phyloP scores from a whole-genome alignment of 306 rosid species.

The Herpetospermum pedunculosum region DNA sequence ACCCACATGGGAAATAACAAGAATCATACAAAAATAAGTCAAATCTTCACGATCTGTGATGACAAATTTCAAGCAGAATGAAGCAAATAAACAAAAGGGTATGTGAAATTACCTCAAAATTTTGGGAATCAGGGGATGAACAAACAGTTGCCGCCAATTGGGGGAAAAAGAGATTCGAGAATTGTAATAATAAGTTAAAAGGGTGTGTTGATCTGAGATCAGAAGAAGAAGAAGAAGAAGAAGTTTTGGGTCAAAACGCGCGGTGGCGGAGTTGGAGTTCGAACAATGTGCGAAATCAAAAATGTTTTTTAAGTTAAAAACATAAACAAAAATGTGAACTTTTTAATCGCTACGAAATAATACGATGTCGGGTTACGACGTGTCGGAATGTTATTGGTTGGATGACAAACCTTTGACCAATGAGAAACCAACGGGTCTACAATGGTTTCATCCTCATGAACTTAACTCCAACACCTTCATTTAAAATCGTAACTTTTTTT shows the following conservation, averaged over 20 bases:
- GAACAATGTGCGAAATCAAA: background rate
- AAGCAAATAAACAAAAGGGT: background rate
- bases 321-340: background rate
- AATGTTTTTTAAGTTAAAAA: background rate
- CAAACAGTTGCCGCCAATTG: background rate
- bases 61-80: background rate
- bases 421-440: background rate
- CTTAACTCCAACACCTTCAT: background rate
- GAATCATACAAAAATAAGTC: background rate
- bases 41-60: background rate
- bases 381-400: slow-evolving; percentile 14
- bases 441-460: background rate
- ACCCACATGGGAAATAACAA: slow-evolving; percentile 23
- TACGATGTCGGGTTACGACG: background rate
- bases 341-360: background rate
- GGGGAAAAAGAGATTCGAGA: background rate
- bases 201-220: background rate
- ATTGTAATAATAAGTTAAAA: background rate
- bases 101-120: background rate
- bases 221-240: no score
- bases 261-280: slow-evolving; percentile 7
- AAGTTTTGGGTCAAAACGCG: background rate
- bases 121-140: background rate
- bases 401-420: slow-evolving; percentile 13
- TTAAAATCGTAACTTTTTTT: background rate